A percentile compares a stretch with the other conserved stretches of the same genome.
Evolutionary conservation across 2,329 filamentous ascomycete species (phyloP).

Genomic region (Fonsecaea pedrosoi): DNA sequence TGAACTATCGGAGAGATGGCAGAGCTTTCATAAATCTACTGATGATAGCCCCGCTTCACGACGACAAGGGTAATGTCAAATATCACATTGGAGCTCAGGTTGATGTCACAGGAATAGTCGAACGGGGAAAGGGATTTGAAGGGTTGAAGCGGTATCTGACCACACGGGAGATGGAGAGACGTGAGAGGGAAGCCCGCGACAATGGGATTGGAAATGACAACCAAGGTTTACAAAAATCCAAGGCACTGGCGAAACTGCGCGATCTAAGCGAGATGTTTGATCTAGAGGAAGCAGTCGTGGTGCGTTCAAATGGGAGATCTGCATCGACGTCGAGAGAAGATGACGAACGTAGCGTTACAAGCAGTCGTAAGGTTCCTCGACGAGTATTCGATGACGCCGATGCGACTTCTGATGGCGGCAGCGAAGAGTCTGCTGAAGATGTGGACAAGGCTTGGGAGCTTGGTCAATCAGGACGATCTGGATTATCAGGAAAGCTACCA

Average conservation of each 20-base stretch:
- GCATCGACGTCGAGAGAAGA: slow-evolving; percentile 39
- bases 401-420: slow-evolving; percentile 23
- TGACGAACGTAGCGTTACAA: slow-evolving; percentile 32
- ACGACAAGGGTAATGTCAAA: slow-evolving; percentile 43
- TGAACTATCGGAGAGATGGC: slow-evolving; percentile 51
- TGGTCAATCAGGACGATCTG: slow-evolving; percentile 35
- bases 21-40: slow-evolving; percentile 45
- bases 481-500: slow-evolving; percentile 42
- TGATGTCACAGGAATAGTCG: slow-evolving; percentile 43
- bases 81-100: slow-evolving; percentile 46
- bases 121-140: slow-evolving; percentile 41
- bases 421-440: slow-evolving; percentile 14
- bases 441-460: slow-evolving; percentile 32
- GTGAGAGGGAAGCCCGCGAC: slow-evolving; percentile 22
- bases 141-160: slow-evolving; percentile 41
- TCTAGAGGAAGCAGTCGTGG: slow-evolving; percentile 41
- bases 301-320: slow-evolving; percentile 36
- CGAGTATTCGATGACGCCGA: slow-evolving; percentile 31
- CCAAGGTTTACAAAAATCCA: slow-evolving; percentile 22
- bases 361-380: slow-evolving; percentile 22
- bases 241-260: slow-evolving; percentile 37
- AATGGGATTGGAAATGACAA: slow-evolving; percentile 1
- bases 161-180: slow-evolving; percentile 24
- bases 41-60: slow-evolving; percentile 44
- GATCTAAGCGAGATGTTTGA: slow-evolving; percentile 44